Base-by-base conservation (phyloP, 2,329 filamentous ascomycete species). In the Westerdykella aurantiaca region DNA sequence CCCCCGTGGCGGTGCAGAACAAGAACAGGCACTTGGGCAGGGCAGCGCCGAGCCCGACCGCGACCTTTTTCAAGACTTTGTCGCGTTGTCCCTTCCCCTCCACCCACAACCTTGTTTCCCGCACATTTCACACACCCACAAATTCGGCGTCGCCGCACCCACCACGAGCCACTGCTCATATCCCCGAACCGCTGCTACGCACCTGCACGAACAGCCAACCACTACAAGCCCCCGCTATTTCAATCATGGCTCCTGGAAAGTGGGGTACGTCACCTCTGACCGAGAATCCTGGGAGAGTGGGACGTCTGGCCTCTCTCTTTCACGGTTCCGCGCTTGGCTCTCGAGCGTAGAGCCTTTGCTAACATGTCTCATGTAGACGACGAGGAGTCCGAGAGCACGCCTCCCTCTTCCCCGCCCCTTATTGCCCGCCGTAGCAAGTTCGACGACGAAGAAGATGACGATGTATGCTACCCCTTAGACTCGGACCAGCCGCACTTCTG, bases 401-500 rank as follows among this genome's bases (percentile, higher is more conserved):
- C 73, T 47, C 68, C 75, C 52, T 69, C 69, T 41, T 66, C 70
- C 41, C 73, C 75, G 2, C 69, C 72, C 17, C 69, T 74, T 40
- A 68, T 73, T 11, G 66, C 68, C 37, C 68, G 72, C 43, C 74
- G 79, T 52, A 71, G 79, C 67, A 88, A 93, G 73, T 95, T 95
- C 63, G 89, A 93, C 57, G 91, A 97, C 57, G 91, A 97, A 67
- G 90, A 95, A 69, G 85, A 77, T 43, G 83, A 90, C 29, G 88
- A 94, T 70, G 90, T 91, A 78, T 57, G 74, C 63, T 47, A 52
- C 49, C 53, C 44, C 46, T 44, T 41, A 38, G 35, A 40, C 42
- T 23, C 37, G 10, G 42, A 29, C 40, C 39, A 23, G n/a, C 13
- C n/a, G n/a, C 41, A n/a, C 47, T 52, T 39, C 47, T 37, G 50